Conservation (phyloP, 2,329 filamentous ascomycete genomes). For the Onygenales sp. region DNA sequence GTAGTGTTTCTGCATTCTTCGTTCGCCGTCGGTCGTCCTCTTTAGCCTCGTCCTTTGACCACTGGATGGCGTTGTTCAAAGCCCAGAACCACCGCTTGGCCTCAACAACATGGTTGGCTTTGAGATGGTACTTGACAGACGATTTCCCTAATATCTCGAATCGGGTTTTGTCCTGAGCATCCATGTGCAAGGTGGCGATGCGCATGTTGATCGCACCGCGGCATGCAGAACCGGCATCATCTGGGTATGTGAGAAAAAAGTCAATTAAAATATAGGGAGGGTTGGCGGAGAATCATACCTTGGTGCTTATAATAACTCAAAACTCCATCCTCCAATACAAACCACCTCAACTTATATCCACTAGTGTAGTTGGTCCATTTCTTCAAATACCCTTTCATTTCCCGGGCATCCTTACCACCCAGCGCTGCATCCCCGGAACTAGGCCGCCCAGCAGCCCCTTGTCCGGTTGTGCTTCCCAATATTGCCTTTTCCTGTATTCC, state of each 20-base stretch:
- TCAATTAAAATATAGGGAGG: constrained; percentile 2
- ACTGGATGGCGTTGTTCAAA: constrained; percentile 96
- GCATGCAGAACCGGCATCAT: constrained; percentile 91
- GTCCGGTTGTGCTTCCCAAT: constrained; percentile 59
- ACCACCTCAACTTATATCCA: constrained; percentile 95
- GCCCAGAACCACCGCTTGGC: constrained; percentile 99
- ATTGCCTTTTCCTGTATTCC: constrained; percentile 97
- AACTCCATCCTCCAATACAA: constrained; percentile 93
- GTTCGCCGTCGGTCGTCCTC: constrained; percentile 73
- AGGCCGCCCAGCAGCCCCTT: constrained; percentile 43
- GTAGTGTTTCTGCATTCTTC: constrained; percentile 64
- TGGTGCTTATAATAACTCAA: constrained; percentile 99
- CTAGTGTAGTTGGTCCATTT: constrained; percentile 99
- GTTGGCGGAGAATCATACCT: constrained; percentile 28
- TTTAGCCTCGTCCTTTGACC: constrained; percentile 92
- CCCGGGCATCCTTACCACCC: constrained; percentile 75
- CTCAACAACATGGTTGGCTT: constrained; percentile 96
- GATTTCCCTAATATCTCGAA: constrained; percentile 98
- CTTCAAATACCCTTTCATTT: constrained; percentile 98
- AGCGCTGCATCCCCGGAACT: constrained; percentile 41
- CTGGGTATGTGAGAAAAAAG: constrained; percentile 29
- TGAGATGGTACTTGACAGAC: constrained; percentile 95
- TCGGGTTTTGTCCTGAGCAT: constrained; percentile 89
- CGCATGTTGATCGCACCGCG: constrained; percentile 98
- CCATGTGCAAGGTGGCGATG: constrained; percentile 91